Evolutionary conservation across 176 grass and related monocot genomes (phyloP).

Genomic region (Cenchrus americanus): DNA sequence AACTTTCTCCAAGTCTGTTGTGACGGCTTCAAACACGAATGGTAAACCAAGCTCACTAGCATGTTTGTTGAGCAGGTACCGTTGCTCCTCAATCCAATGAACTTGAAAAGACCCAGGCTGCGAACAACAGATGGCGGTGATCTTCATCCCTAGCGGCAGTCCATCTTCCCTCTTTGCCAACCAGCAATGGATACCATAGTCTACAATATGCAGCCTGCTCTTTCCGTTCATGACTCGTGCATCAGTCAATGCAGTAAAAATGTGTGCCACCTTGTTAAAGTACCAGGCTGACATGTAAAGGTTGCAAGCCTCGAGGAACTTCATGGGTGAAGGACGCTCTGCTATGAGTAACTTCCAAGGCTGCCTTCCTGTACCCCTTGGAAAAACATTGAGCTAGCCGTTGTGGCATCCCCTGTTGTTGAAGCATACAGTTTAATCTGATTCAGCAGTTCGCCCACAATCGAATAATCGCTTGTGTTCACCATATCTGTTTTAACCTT

Average conservation of each 20-base stretch:
- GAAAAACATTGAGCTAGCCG: constrained; percentile 58
- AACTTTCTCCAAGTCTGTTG: constrained; percentile 43
- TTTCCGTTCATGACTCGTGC: constrained; percentile 11
- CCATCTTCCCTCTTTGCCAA: constrained; percentile 37
- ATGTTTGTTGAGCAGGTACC: constrained; percentile 32
- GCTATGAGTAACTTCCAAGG: constrained; percentile 31
- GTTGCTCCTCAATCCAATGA: constrained; percentile 42
- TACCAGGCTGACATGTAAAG: constrained; percentile 41
- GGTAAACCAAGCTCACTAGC: constrained; percentile 47
- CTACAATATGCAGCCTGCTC: constrained; percentile 50
- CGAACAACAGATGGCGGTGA: constrained; percentile 34
- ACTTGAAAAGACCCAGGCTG: constrained; percentile 28
- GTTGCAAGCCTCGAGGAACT: constrained; percentile 46
- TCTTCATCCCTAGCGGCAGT: constrained; percentile 43
- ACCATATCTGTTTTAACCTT: constrained; percentile 26
- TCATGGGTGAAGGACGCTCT: constrained; percentile 25
- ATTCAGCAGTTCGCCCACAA: constrained; percentile 47
- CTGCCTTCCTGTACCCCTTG: constrained; percentile 62
- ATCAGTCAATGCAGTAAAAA: constrained; percentile 24
- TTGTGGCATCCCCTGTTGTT: constrained; percentile 57
- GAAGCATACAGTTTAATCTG: constrained; percentile 67
- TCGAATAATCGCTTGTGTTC: constrained; percentile 35
- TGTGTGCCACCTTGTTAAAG: constrained; percentile 23
- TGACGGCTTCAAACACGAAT: constrained; percentile 40
- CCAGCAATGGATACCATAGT: constrained; percentile 33